phyloP scores from a whole-genome alignment of 768 basidiomycete genomes.

The Serendipita sp. region DNA sequence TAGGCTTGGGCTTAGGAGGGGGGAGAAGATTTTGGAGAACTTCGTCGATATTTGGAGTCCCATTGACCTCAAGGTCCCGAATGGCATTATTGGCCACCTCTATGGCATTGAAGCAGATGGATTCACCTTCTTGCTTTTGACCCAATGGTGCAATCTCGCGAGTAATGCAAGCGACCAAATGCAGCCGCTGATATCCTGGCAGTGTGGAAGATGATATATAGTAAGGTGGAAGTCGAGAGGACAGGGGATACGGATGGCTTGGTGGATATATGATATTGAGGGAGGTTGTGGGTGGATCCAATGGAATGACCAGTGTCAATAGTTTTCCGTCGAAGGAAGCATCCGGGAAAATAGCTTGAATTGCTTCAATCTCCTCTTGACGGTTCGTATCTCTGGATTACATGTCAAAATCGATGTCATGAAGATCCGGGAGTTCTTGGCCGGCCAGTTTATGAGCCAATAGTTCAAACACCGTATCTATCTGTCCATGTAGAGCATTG shows the following conservation, averaged over 20 bases:
- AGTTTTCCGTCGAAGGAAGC: slow-evolving; percentile 1
- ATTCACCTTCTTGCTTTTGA: slow-evolving; percentile 50
- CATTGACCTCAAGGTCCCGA: slow-evolving; percentile 46
- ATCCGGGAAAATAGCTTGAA: slow-evolving; percentile 14
- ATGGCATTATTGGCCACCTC: slow-evolving; percentile 57
- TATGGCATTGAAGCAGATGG: slow-evolving; percentile 56
- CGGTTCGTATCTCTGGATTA: slow-evolving; percentile 17
- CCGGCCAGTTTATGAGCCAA: not conserved
- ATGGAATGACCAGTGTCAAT: slow-evolving; percentile 21
- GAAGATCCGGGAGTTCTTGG: not conserved
- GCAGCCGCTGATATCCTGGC: slow-evolving; percentile 69
- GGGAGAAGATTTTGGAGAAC: slow-evolving; percentile 48
- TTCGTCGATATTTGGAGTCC: slow-evolving; percentile 58
- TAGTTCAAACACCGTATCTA: not conserved
- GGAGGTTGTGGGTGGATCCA: slow-evolving; percentile 46
- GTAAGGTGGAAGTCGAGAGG: slow-evolving; percentile 43
- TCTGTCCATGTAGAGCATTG: slow-evolving; percentile 12
- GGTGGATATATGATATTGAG: slow-evolving; percentile 49
- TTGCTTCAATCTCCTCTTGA: slow-evolving; percentile 22
- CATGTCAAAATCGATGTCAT: slow-evolving; percentile 13
- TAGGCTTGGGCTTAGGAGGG: slow-evolving; percentile 19
- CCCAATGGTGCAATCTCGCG: slow-evolving; percentile 34
- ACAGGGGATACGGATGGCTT: slow-evolving; percentile 31
- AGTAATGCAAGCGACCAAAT: slow-evolving; percentile 59
- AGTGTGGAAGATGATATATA: slow-evolving; percentile 55